These are phyloP conservation scores for Colletotrichum neosansevieriae DNA, from an alignment of 2,329 filamentous ascomycete genomes.

Conservation along the genomic window DNA sequence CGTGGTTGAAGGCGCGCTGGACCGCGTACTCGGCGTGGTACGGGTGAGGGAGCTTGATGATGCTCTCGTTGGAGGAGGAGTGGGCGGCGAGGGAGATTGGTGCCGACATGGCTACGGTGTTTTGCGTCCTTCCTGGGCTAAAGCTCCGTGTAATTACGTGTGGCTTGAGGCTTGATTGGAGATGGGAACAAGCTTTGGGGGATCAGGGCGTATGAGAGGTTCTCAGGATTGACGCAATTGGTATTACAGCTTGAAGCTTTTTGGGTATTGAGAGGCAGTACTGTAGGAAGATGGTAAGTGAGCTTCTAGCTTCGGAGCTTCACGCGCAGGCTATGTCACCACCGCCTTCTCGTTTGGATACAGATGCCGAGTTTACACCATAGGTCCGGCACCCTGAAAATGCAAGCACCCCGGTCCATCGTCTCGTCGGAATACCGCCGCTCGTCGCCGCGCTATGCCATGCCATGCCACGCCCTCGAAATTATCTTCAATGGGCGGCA, in stretches of 20 bases:
- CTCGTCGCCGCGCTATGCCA: not conserved
- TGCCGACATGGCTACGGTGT: conserved; percentile 43
- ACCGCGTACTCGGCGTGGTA: conserved; percentile 61
- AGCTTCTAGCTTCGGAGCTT: conserved; percentile 28
- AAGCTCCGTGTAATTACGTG: not conserved
- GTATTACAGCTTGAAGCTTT: conserved; percentile 16
- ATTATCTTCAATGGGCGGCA: conserved; percentile 19
- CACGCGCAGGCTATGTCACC: conserved; percentile 20
- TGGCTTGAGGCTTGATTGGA: not conserved
- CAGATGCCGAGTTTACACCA: conserved; percentile 27
- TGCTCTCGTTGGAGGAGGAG: conserved; percentile 50
- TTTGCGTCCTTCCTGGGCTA: not conserved
- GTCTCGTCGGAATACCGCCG: conserved; percentile 12
- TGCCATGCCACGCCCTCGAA: conserved; percentile 22
- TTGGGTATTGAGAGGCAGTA: not conserved
- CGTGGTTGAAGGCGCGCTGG: conserved; percentile 47
- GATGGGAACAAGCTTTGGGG: conserved; percentile 1
- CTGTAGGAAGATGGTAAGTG: not conserved
- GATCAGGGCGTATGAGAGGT: conserved; percentile 3
- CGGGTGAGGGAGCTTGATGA: conserved; percentile 63
- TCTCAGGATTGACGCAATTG: conserved; percentile 16
- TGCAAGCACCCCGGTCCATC: not conserved
- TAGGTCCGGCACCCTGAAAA: not conserved
- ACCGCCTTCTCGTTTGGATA: conserved; percentile 35
- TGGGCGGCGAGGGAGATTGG: conserved; percentile 45